These are phyloP conservation scores for Stylonectria norvegica DNA, from an alignment of 2,329 filamentous ascomycete genomes.

Conservation along the genomic window DNA sequence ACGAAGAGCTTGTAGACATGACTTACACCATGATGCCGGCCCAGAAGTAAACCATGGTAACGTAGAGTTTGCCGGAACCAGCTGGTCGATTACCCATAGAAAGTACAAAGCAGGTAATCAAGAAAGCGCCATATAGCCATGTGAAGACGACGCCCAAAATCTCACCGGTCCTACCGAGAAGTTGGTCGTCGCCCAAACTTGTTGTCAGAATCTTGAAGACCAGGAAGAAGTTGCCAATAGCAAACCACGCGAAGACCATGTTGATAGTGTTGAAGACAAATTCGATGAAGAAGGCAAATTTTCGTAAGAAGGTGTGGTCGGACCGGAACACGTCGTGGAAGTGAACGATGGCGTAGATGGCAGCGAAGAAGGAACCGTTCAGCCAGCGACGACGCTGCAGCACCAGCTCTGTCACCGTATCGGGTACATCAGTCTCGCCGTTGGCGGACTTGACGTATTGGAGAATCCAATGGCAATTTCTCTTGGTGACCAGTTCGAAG, in stretches of 20 bases:
- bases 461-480: slow-evolving; percentile 95
- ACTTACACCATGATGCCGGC: slow-evolving; percentile 85
- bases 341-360: slow-evolving; percentile 90
- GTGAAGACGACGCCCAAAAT: slow-evolving; percentile 88
- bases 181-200: slow-evolving; percentile 65
- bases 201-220: slow-evolving; percentile 96
- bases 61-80: slow-evolving; percentile 89
- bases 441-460: slow-evolving; percentile 98
- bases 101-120: slow-evolving; percentile 93
- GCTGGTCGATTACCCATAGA: slow-evolving; percentile 92
- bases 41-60: slow-evolving; percentile 99
- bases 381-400: slow-evolving; percentile 94
- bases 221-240: slow-evolving; percentile 97
- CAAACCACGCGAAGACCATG: slow-evolving; percentile 99
- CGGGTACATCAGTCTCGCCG: slow-evolving; percentile 95
- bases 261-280: slow-evolving; percentile 92
- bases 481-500: slow-evolving; percentile 96
- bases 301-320: slow-evolving; percentile 81
- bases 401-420: slow-evolving; percentile 90
- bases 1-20: background rate
- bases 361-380: slow-evolving; percentile 97
- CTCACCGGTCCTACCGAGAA: slow-evolving; percentile 74
- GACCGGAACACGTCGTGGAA: slow-evolving; percentile 96
- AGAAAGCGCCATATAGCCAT: slow-evolving; percentile 88
- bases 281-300: slow-evolving; percentile 86